Base-by-base conservation (phyloP, 2,329 filamentous ascomycete genomes). In the Penicillium sclerotiorum region DNA sequence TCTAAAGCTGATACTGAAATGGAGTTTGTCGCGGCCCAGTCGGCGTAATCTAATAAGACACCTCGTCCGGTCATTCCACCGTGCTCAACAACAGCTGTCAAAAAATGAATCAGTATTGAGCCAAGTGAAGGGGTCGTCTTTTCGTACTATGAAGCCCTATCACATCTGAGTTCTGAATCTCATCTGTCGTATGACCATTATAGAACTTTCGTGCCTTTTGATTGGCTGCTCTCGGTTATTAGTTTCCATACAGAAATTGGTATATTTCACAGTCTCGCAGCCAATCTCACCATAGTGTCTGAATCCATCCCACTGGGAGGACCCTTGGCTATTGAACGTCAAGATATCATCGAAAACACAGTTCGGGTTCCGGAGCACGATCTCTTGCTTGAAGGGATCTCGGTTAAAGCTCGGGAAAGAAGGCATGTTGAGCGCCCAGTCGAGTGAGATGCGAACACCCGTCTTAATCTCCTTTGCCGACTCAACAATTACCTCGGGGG, bases 401-500 rank as follows among this genome's bases (percentile, higher is more conserved):
- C 58, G 58, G 43, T 59, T 59, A 41, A 62, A 62, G 48, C 59
- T 62, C 1, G 59, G 59, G 37, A 56, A 49, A 13, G 56, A 54
- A 7, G 59, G 56, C 59, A 62, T 60, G 46, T 54, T 59, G 20
- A 61, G 48, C 11, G 56, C 52, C 59, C 56, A 60, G 42, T 62
- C 59, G 11, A 64, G 57, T 3, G 59, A 61, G 4, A 66, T 59
- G 22, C 62, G 61, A 21, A 58, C 44, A 0, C 62, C 62, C 1
- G 60, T 59, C 21, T 64, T 63, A 53, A 80, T 78, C 54, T 79
- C 76, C 13, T 67, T 66, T 0, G 74, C 72, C 0, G 76, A 76
- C 12, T 67, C 59, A 7, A 70, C 68, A 15, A 77, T 66, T 6
- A 70, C 69, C 17, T 66, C 57, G 1, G 75, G 71, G 0, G 78